Percentiles rank a stretch among this genome's conserved stretches.
Conservation (phyloP, 75 land plant genomes). For the Adiantum capillusveneris region DNA sequence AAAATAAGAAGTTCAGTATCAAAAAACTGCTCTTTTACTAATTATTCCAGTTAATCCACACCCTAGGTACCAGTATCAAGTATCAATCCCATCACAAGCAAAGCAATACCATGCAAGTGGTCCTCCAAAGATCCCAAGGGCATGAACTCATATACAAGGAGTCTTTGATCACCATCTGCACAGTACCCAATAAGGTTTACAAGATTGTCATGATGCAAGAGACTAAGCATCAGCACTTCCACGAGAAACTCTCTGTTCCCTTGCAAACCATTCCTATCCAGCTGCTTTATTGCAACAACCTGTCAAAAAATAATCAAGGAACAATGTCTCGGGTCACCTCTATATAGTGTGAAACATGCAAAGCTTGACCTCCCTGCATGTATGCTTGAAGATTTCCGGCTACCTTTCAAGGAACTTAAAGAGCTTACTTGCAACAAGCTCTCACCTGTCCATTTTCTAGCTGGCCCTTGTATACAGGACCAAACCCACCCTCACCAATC, state of each 20-base stretch:
- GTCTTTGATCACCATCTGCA: conserved; percentile 48
- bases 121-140: conserved; percentile 48
- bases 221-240: conserved; percentile 39
- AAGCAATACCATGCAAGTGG: conserved; percentile 40
- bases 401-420: background rate
- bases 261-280: too few species aligned
- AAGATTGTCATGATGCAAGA: conserved; percentile 42
- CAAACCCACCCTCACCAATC: conserved; percentile 56
- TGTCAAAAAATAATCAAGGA: conserved; percentile 4
- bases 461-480: conserved; percentile 40
- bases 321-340: background rate
- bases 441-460: conserved; percentile 17
- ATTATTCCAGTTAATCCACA: background rate
- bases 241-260: conserved; percentile 49
- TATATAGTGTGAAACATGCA: background rate
- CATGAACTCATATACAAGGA: conserved; percentile 36
- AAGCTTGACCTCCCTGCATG: background rate
- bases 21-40: background rate
- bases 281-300: conserved; percentile 55
- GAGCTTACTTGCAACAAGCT: conserved; percentile 22
- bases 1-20: background rate
- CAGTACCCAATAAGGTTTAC: conserved; percentile 49
- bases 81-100: background rate
- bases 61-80: background rate
- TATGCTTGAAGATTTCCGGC: too few species aligned